Evolutionary conservation across 257 asterid genomes (phyloP), one percentile per base, ranked within the genome.

Genomic region (Avicennia marina): DNA sequence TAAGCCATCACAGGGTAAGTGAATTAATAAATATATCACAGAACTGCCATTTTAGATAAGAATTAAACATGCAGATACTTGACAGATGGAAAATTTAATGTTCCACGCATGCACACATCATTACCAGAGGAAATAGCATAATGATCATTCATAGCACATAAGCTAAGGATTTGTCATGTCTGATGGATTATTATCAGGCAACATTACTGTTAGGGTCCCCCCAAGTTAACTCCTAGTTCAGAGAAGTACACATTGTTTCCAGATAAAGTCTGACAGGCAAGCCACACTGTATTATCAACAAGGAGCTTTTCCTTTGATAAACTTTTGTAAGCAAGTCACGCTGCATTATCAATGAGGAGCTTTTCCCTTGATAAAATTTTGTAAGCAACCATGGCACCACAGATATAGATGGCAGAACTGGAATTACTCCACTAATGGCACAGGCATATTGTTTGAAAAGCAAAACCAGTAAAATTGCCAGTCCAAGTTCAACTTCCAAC

Each of bases 1-100:
- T 93, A 72, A 62, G 63, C 48, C 76, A 41, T 53, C 47, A 58
- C 19, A 64, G 51, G 56, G 53, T 49, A 66, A 34, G 66, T 64
- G 26, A 63, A 51, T 26, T 27, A 34, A 31, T 50, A 61, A 29
- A 65, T 49, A 27, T n/a, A 49, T 31, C 34, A 46, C 44, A 58
- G 9, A 36, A 33, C 6, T 24, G 45, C 32, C 47, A 15, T 36
- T 53, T 24, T 46, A 5, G 7, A 16, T 44, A 44, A 61, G 25
- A 34, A 43, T 45, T 13, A 49, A 29, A 5, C 58, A 41, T 52
- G 49, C 26, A 45, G 20, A 58, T 53, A 58, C 19, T 33, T 16
- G 48, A 48, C 38, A 29, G 53, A 7, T 40, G 48, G 67, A 33
- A 27, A 43, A 58, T 18, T 42, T 24, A 55, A 32, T 21, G 34